Evolutionary conservation across 2,329 filamentous ascomycete species (phyloP), one percentile per base, ranked within the genome.

Genomic region (Aspergillus alliaceus): DNA sequence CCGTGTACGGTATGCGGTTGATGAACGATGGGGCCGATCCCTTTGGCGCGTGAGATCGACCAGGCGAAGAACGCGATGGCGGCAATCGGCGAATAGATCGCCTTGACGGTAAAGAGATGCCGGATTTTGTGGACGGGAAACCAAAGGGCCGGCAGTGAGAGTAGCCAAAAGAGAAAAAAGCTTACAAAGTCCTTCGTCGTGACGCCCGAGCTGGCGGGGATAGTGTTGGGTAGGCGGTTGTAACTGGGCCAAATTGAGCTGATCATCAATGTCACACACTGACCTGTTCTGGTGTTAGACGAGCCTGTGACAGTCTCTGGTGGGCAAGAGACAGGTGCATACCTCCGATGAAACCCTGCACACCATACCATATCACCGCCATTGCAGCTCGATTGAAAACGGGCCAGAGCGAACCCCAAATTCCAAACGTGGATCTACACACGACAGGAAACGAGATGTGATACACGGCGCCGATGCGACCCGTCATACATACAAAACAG

Each of bases 261-360:
- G 60, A 96, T 93, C 91, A 96, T 96, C 57, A 96, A 78, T 61
- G 91, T 91, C 4, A 96, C 87, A 65, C 92, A 96, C 57, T 89
- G 80, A 25, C 90, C 90, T 78, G 35, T 20, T 46, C 18, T 20
- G 12, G 48, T 35, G 55, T 59, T 46, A 59, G 53, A 39, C 6
- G 9, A 4, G 42, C 29, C 22, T 11, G n/a, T 39, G 27, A 39
- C n/a, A 25, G 15, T 25, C 9, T 24, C 9, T 18, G 20, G 37
- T 22, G 37, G 11, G n/a, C 11, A 24, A 46, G 25, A 14, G n/a
- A 27, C 12, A 27, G 40, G 31, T 31, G 31, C 70, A 53, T 74
- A 66, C 83, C 83, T 65, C 92, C 92, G 61, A 96, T 96, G 79
- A 91, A 96, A 6, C 64, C 60, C 56, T 25, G 70, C 9, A 96